Base-by-base conservation (phyloP, 176 grass and related monocot genomes). In the Carex cristatella region DNA sequence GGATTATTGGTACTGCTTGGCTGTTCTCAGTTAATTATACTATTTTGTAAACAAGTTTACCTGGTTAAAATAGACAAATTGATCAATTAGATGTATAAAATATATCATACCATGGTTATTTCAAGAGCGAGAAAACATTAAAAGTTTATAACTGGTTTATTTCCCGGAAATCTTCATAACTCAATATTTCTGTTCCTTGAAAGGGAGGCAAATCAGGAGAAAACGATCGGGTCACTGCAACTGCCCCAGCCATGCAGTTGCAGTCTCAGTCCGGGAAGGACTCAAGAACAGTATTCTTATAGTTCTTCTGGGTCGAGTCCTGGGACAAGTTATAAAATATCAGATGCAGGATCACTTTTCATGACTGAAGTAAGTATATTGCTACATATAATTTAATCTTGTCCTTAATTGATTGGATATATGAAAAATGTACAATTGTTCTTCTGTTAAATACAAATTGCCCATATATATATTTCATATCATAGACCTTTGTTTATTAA, bases 131-230 rank as follows among this genome's bases (percentile, higher is more conserved):
- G 40, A 23, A 40, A 19, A 12, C 15, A 46, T 48, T 72, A 6
- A n/a, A 71, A n/a, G 7, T 74, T 74, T 71, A 7, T 46, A 72
- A 19, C 18, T 75, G 53, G 18, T 75, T 75, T 53, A 23, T 4
- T 76, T 76, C 19, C 11, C 48, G 31, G 31, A 11, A 49, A 75
- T 3, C 1, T 54, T 27, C n/a, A 75, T 28, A 30, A 10, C 3
- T 75, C 3, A 6, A 23, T 4, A 5, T 46, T 44, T 75, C 55
- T 76, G 10, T 76, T 54, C 23, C 54, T 49, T 30, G n/a, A 31
- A 55, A 76, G 72, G 46, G 72, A 76, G 48, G 46, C 72, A 76
- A 54, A 76, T 55, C 72, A 76, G 10, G 72, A 76, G 9, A 53
- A 55, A 76, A 55, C 3, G 10, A 76, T 30, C 3, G 55, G 32